A percentile compares a stretch with the other conserved stretches of the same genome.
These are phyloP conservation scores for Fusarium devonianum DNA, from an alignment of 2,329 filamentous ascomycete genomes.

Conservation along the genomic window DNA sequence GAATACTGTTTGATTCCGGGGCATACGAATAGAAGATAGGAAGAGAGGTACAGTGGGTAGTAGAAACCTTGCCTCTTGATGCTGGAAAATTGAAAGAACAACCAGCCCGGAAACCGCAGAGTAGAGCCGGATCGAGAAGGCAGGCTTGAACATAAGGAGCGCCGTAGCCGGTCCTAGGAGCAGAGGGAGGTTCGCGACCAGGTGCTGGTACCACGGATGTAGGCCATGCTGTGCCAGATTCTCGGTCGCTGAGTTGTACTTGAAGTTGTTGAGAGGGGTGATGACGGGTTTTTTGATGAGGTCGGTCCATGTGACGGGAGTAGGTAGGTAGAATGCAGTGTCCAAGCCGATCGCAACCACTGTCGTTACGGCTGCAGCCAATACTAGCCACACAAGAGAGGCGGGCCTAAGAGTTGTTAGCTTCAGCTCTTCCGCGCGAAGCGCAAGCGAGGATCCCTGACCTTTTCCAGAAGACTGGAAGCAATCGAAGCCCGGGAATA, in stretches of 20 bases:
- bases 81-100: constrained; percentile 76
- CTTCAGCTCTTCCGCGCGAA: constrained; percentile 15
- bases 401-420: constrained; percentile 55
- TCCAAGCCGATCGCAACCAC: constrained; percentile 80
- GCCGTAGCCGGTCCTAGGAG: constrained; percentile 74
- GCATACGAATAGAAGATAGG: constrained; percentile 74
- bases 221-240: constrained; percentile 80
- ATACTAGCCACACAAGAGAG: constrained; percentile 68
- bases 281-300: constrained; percentile 72
- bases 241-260: constrained; percentile 73
- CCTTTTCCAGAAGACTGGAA: constrained; percentile 87
- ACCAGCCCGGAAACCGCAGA: constrained; percentile 77
- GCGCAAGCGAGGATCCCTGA: constrained; percentile 52
- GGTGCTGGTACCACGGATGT: constrained; percentile 80
- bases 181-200: constrained; percentile 72
- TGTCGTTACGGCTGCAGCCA: constrained; percentile 72
- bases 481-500: constrained; percentile 80
- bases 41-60: constrained; percentile 79
- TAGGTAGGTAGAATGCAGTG: constrained; percentile 79
- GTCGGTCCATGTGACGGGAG: constrained; percentile 69
- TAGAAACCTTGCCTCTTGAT: constrained; percentile 82
- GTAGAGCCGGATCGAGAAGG: constrained; percentile 68
- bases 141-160: constrained; percentile 65
- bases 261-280: constrained; percentile 79
- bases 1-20: constrained; percentile 58